Base-by-base conservation (phyloP, 164 flowering plant genomes). In the Litsea cubeba region DNA sequence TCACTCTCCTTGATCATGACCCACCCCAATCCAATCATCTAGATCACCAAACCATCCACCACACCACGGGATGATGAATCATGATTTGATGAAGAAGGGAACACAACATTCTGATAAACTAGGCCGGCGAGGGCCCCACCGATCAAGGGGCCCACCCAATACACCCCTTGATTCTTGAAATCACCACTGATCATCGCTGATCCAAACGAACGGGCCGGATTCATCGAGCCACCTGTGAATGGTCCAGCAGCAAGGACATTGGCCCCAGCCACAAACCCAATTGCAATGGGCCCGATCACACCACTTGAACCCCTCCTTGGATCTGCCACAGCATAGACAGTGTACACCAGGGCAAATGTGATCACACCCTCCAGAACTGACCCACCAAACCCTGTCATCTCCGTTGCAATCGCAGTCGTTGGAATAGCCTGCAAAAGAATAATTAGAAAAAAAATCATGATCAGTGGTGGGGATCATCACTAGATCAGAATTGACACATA, bases 341-440 rank as follows among this genome's bases (percentile, higher is more conserved):
- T 87, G 81, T 87, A 91, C 63, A 94, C 98, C 62, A 91, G 51
- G 0, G 80, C 85, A 46, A 90, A 94, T 23, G 97, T 88, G 40
- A 86, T 54, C 10, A 87, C 79, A 0, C 91, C 88, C 70, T 94
- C 98, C n/a, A 94, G 12, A 0, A 89, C 35, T 0, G 94, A 82
- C 8, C 87, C 95, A 23, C 95, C 97, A 40, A 92, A 90, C 1
- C 97, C 97, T 0, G 97, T 89, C 97, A 94, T 89, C 71, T 91
- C 92, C 2, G 46, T 46, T 7, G 54, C 71, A 3, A 68, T 68
- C 18, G 17, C 71, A n/a, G 71, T 68, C 3, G 71, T 68, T 18
- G 71, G 71, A 46, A 68, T 46, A 6, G 71, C 26, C 51, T 68
- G 57, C 22, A 22, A 68, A 40, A 35, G 17, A 65, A 51, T 12